Percentiles rank a stretch among this genome's conserved stretches.
Conservation (phyloP, 371 early-diverging fungal species). For the Actinomortierella ambigua region DNA sequence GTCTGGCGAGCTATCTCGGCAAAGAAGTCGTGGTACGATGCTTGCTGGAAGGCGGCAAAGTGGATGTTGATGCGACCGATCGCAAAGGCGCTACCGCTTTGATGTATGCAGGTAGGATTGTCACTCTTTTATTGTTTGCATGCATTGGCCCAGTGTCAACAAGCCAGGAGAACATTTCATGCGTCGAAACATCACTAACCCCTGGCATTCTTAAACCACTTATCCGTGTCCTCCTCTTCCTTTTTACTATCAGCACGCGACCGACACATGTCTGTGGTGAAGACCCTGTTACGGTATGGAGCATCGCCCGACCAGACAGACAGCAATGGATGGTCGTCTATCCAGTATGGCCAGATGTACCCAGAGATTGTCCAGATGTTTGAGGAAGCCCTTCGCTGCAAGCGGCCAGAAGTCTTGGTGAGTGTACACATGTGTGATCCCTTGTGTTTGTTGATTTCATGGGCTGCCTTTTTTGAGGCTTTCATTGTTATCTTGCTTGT, state of each 20-base stretch:
- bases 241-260: conserved; percentile 59
- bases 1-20: conserved; percentile 74
- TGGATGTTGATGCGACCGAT: conserved; percentile 71
- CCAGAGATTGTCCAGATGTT: conserved; percentile 67
- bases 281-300: conserved; percentile 57
- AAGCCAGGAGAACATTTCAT: conserved; percentile 27
- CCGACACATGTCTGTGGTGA: conserved; percentile 66
- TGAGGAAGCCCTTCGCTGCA: conserved; percentile 58
- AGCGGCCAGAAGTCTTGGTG: conserved; percentile 56
- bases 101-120: conserved; percentile 76
- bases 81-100: conserved; percentile 75
- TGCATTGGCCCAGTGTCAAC: background rate
- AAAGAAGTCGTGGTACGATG: conserved; percentile 65
- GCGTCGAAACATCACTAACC: conserved; percentile 50
- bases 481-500: too few species aligned
- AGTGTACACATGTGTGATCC: too few species aligned
- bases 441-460: too few species aligned
- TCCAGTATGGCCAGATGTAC: conserved; percentile 67
- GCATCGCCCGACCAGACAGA: conserved; percentile 69
- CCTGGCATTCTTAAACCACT: conserved; percentile 59
- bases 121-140: conserved; percentile 7
- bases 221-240: conserved; percentile 35
- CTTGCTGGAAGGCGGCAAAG: conserved; percentile 67
- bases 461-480: too few species aligned
- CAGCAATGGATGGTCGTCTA: conserved; percentile 74